These are phyloP conservation scores for Dactylellina drechsleri DNA, from an alignment of 2,329 filamentous ascomycete species.

Conservation along the genomic window DNA sequence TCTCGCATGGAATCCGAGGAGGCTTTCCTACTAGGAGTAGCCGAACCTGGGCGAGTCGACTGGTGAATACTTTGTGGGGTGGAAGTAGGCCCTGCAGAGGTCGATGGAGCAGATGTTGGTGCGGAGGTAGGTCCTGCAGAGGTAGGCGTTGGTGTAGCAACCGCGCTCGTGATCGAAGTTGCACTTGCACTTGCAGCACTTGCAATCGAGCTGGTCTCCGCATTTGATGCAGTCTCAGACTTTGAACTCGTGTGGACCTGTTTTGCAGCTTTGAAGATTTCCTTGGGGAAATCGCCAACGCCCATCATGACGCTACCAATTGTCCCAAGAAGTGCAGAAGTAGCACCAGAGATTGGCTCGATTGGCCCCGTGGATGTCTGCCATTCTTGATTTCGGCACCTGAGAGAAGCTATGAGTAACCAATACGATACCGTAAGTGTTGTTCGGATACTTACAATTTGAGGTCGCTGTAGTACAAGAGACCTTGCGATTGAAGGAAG, in stretches of 20 bases:
- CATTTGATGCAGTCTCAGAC: slow-evolving; percentile 56
- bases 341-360: slow-evolving; percentile 81
- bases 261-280: slow-evolving; percentile 65
- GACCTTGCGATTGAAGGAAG: slow-evolving; percentile 72
- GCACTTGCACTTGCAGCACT: slow-evolving; percentile 10
- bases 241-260: slow-evolving; percentile 55
- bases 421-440: background rate
- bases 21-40: slow-evolving; percentile 26
- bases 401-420: slow-evolving; percentile 8
- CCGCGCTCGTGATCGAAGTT: background rate
- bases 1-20: slow-evolving; percentile 48
- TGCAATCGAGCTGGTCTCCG: slow-evolving; percentile 15
- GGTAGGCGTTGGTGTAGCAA: background rate
- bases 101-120: slow-evolving; percentile 6
- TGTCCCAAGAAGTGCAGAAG: slow-evolving; percentile 83
- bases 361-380: slow-evolving; percentile 80
- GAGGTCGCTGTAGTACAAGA: slow-evolving; percentile 75
- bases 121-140: slow-evolving; percentile 7
- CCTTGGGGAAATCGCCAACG: slow-evolving; percentile 75
- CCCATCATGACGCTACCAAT: slow-evolving; percentile 82
- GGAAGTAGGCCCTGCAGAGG: slow-evolving; percentile 3
- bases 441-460: slow-evolving; percentile 70
- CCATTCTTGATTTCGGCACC: slow-evolving; percentile 68
- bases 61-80: slow-evolving; percentile 15
- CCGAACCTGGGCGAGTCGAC: slow-evolving; percentile 13